These are phyloP conservation scores for Limonium bicolor DNA, from an alignment of 148 eudicot genomes.

Conservation along the genomic window DNA sequence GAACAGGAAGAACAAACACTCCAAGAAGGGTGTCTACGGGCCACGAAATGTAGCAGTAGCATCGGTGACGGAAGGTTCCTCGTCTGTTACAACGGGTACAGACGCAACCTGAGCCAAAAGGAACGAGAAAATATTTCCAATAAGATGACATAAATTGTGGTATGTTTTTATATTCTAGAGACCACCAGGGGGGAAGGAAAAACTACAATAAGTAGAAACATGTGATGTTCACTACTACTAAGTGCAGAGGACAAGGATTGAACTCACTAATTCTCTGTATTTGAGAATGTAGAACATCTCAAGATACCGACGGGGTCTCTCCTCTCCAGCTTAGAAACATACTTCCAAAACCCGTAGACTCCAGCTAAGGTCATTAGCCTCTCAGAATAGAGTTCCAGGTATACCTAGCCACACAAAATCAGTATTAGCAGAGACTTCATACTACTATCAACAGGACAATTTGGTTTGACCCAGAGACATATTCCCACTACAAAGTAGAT, in stretches of 20 bases:
- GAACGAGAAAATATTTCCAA: background rate
- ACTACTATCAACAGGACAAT: background rate
- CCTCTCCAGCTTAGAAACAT: conserved; percentile 88
- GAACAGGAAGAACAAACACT: no score
- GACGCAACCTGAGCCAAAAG: conserved; percentile 44
- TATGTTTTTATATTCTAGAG: background rate
- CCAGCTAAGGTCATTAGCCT: conserved; percentile 95
- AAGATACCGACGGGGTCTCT: conserved; percentile 79
- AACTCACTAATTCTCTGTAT: conserved; percentile 71
- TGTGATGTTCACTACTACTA: background rate
- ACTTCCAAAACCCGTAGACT: conserved; percentile 98
- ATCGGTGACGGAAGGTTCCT: conserved; percentile 19
- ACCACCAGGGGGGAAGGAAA: background rate
- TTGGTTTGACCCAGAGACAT: background rate
- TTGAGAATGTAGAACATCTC: conserved; percentile 99
- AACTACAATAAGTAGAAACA: background rate
- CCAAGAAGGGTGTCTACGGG: no score
- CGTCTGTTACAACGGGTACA: conserved; percentile 57
- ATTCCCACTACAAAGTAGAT: background rate
- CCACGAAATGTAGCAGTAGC: conserved; percentile 17
- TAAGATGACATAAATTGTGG: background rate
- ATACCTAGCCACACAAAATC: conserved; percentile 27
- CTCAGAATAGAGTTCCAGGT: conserved; percentile 96
- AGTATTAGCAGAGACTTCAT: background rate
- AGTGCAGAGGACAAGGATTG: background rate